phyloP scores from a whole-genome alignment of 2,329 filamentous ascomycete species.

The Metarhizium rileyi region DNA sequence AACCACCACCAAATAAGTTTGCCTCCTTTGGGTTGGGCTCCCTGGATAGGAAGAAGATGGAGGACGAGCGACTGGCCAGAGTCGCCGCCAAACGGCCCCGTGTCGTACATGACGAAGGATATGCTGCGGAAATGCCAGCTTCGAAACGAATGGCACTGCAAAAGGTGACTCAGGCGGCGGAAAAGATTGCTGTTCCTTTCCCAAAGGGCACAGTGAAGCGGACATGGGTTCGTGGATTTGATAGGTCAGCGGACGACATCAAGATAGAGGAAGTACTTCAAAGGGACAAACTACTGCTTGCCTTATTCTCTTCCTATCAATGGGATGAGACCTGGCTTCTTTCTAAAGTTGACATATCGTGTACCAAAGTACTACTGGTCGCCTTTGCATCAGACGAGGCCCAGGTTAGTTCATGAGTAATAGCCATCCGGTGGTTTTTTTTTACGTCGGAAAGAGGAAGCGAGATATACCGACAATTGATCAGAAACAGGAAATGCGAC shows the following conservation, averaged over 20 bases:
- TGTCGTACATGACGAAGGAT: constrained; percentile 16
- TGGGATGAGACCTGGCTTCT: constrained; percentile 78
- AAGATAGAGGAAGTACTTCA: constrained; percentile 83
- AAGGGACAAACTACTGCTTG: constrained; percentile 59
- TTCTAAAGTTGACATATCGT: constrained; percentile 52
- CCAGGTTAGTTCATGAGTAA: constrained; percentile 31
- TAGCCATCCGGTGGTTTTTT: not conserved
- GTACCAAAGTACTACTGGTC: constrained; percentile 53
- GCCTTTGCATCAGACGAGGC: constrained; percentile 43
- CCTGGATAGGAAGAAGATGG: constrained; percentile 74
- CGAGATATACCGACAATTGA: constrained; percentile 10
- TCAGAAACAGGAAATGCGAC: constrained; percentile 36
- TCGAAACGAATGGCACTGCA: constrained; percentile 14
- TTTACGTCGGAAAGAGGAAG: too few species aligned
- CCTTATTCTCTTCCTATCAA: constrained; percentile 77
- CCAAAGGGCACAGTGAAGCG: constrained; percentile 63
- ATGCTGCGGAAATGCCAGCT: constrained; percentile 19
- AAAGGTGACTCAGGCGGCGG: constrained; percentile 9
- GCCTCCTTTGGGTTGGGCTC: constrained; percentile 32
- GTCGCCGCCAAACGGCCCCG: constrained; percentile 43
- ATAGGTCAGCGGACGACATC: constrained; percentile 60
- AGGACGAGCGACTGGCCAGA: constrained; percentile 68
- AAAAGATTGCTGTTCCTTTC: constrained; percentile 26
- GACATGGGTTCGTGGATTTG: constrained; percentile 62
- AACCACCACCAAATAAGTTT: not conserved